Percentiles rank a stretch among this genome's conserved stretches.
Conservation (phyloP, 805 yeast genomes). For the Saturnispora sanitii region DNA sequence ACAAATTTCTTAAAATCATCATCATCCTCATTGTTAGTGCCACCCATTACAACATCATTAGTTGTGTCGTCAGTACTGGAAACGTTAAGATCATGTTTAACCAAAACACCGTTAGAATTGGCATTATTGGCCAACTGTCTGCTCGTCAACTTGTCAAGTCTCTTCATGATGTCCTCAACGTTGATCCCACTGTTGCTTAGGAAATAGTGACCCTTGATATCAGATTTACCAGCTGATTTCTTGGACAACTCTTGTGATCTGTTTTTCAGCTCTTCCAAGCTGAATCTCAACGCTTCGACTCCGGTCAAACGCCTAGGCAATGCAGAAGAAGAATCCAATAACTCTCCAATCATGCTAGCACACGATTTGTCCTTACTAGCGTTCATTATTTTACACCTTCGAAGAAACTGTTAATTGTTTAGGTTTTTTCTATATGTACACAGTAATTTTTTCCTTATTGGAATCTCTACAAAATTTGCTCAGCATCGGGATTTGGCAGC, state of each 20-base stretch:
- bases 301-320: conserved; percentile 59
- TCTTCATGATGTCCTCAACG: conserved; percentile 70
- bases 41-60: background rate
- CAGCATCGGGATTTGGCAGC: background rate
- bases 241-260: conserved; percentile 52
- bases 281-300: conserved; percentile 71
- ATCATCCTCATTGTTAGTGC: conserved; percentile 53
- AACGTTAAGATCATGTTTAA: background rate
- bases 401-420: background rate
- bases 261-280: conserved; percentile 67
- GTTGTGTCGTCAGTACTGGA: background rate
- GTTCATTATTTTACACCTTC: conserved; percentile 41
- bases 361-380: conserved; percentile 29
- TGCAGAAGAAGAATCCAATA: conserved; percentile 66
- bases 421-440: background rate
- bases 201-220: conserved; percentile 75
- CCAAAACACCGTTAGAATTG: too few relatives aligned
- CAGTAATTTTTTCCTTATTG: background rate
- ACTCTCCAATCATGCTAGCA: conserved; percentile 43
- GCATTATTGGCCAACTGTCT: background rate
- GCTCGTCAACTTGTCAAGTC: conserved; percentile 28
- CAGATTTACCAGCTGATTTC: conserved; percentile 25
- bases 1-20: conserved; percentile 75
- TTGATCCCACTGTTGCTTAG: conserved; percentile 84
- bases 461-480: background rate